A percentile compares a stretch with the other conserved stretches of the same genome.
Conservation (phyloP, 495 filamentous ascomycete genomes). For the Neurospora tetraspora region DNA sequence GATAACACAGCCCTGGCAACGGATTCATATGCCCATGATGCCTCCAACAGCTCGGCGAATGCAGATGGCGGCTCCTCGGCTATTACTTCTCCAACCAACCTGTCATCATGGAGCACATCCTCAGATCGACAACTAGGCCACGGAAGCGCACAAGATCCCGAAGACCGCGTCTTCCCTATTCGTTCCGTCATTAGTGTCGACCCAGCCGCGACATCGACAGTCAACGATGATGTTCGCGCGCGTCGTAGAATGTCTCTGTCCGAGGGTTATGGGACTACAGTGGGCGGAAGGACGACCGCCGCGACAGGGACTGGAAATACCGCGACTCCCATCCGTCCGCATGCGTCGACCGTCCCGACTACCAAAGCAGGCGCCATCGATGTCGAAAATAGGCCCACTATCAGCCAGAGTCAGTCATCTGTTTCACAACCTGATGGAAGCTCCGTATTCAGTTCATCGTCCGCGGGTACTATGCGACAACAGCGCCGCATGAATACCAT, state of each 20-base stretch:
- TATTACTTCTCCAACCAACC: slow-evolving; percentile 6
- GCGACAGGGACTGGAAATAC: not conserved
- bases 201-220: slow-evolving; percentile 19
- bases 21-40: not conserved
- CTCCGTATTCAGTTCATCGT: not conserved
- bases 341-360: not conserved
- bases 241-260: slow-evolving; percentile 12
- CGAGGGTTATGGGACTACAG: slow-evolving; percentile 1
- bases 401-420: not conserved
- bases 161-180: slow-evolving; percentile 76
- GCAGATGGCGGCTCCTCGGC: slow-evolving; percentile 2
- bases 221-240: slow-evolving; percentile 18
- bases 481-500: slow-evolving; percentile 14
- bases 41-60: not conserved
- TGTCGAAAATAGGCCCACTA: not conserved
- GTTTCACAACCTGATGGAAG: not conserved
- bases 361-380: not conserved
- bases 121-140: slow-evolving; percentile 18
- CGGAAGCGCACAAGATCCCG: slow-evolving; percentile 19
- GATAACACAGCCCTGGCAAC: not conserved
- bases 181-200: slow-evolving; percentile 70
- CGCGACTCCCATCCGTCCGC: not conserved
- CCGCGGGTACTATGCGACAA: not conserved
- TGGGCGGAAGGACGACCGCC: not conserved
- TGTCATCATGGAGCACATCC: slow-evolving; percentile 18